Evolutionary conservation across 2,329 filamentous ascomycete genomes (phyloP).

Genomic region (Penicillium digitatum): DNA sequence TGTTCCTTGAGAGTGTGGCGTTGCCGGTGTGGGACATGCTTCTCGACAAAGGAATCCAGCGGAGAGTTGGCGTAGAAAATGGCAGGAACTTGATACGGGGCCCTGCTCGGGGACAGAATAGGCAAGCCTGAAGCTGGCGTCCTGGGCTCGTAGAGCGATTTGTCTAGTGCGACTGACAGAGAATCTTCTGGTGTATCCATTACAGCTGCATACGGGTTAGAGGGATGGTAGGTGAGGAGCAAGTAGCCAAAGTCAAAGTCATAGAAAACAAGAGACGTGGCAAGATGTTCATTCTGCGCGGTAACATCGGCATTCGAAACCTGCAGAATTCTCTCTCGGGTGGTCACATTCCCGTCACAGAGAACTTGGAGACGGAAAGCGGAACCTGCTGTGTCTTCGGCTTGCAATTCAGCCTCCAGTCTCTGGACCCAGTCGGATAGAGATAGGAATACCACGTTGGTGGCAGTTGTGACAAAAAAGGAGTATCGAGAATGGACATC

Average conservation of each 20-base stretch:
- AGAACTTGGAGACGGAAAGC: slow-evolving; percentile 56
- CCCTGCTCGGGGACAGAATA: slow-evolving; percentile 33
- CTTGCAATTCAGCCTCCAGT: slow-evolving; percentile 55
- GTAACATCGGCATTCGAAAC: slow-evolving; percentile 31
- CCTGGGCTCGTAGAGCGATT: slow-evolving; percentile 26
- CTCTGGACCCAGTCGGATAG: slow-evolving; percentile 55
- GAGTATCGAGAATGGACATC: slow-evolving; percentile 55
- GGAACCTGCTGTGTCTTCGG: slow-evolving; percentile 50
- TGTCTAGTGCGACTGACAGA: slow-evolving; percentile 28
- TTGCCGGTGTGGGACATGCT: slow-evolving; percentile 43
- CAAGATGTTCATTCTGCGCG: slow-evolving; percentile 35
- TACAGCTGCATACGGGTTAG: slow-evolving; percentile 49
- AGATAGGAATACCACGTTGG: slow-evolving; percentile 54
- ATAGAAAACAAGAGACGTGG: slow-evolving; percentile 51
- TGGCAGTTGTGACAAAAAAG: slow-evolving; percentile 56
- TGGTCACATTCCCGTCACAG: slow-evolving; percentile 49
- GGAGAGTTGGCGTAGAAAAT: slow-evolving; percentile 40
- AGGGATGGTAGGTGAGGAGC: slow-evolving; percentile 49
- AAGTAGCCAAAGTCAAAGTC: slow-evolving; percentile 58
- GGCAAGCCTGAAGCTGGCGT: slow-evolving; percentile 21
- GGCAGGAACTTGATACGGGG: slow-evolving; percentile 43
- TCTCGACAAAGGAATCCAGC: slow-evolving; percentile 41
- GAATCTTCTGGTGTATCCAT: slow-evolving; percentile 48
- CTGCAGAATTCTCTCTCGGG: slow-evolving; percentile 48
- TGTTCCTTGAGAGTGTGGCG: slow-evolving; percentile 43